phyloP scores from a whole-genome alignment of 371 early-diverging fungal species.

The Mortierella sp. region DNA sequence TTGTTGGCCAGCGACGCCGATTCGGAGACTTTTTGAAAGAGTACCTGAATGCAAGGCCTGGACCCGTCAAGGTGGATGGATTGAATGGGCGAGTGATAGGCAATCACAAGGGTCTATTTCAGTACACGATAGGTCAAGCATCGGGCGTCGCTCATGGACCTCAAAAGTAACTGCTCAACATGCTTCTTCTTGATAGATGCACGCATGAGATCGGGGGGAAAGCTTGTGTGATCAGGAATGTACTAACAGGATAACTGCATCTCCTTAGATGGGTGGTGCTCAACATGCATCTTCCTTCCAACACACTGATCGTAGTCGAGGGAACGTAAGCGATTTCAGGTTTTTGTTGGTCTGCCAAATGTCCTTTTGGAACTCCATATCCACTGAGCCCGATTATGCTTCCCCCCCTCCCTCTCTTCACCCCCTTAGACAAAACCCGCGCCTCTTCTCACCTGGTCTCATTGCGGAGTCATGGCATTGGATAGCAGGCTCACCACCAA shows the following conservation, averaged over 20 bases:
- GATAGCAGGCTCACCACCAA: constrained; percentile 58
- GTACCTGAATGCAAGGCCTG: constrained; percentile 69
- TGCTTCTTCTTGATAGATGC: neutral
- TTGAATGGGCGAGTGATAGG: constrained; percentile 69
- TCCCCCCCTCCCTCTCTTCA: neutral
- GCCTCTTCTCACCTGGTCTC: constrained; percentile 53
- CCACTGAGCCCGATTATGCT: too few relatives aligned
- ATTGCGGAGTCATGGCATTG: constrained; percentile 59
- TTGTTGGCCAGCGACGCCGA: constrained; percentile 84
- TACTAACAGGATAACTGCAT: too few relatives aligned
- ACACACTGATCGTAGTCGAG: constrained; percentile 68
- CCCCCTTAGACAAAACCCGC: constrained; percentile 55
- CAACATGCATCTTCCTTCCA: constrained; percentile 60
- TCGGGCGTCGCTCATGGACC: constrained; percentile 68
- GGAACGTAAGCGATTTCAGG: constrained; percentile 66
- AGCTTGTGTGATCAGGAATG: too few relatives aligned
- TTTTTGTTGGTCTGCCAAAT: too few relatives aligned
- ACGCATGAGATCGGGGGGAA: too few relatives aligned
- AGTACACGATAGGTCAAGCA: constrained; percentile 81
- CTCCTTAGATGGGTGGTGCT: constrained; percentile 72
- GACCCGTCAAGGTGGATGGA: constrained; percentile 67
- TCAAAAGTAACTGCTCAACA: constrained; percentile 55
- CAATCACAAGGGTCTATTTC: constrained; percentile 75
- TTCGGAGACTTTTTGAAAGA: constrained; percentile 85
- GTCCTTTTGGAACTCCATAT: too few relatives aligned